phyloP scores from a whole-genome alignment of 805 yeast genomes.

The Pichia paraexigua region DNA sequence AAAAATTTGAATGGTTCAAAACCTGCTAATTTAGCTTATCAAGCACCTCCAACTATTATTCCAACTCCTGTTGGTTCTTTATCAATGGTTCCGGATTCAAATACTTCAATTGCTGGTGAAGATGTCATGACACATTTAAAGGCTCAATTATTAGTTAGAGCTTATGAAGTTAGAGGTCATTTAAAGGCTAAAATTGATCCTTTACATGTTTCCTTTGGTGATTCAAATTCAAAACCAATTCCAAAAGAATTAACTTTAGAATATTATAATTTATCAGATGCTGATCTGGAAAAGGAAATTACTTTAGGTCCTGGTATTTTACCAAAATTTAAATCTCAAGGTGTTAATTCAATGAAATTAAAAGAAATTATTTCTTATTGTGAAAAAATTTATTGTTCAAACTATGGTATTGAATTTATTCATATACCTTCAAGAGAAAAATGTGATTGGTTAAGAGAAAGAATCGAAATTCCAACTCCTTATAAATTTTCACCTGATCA shows the following conservation, averaged over 20 bases:
- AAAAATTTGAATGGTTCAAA: constrained; percentile 68
- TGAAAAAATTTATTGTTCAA: constrained; percentile 78
- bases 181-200: constrained; percentile 94
- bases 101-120: constrained; percentile 42
- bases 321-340: constrained; percentile 74
- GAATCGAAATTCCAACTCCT: constrained; percentile 88
- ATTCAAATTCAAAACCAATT: constrained; percentile 37
- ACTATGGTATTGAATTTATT: constrained; percentile 90
- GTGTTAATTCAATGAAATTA: constrained; percentile 55
- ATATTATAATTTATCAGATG: constrained; percentile 83
- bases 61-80: constrained; percentile 78
- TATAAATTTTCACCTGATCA: constrained; percentile 77
- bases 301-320: constrained; percentile 96
- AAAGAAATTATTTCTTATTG: constrained; percentile 71
- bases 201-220: constrained; percentile 82
- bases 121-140: constrained; percentile 84
- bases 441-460: constrained; percentile 98
- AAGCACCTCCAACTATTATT: constrained; percentile 85
- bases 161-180: constrained; percentile 98
- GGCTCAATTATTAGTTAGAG: constrained; percentile 93
- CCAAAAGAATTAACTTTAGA: constrained; percentile 90
- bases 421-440: constrained; percentile 93
- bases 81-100: constrained; percentile 45
- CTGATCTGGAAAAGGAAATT: constrained; percentile 75
- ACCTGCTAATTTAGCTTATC: constrained; percentile 69